Percentiles rank a stretch among this genome's conserved stretches.
phyloP scores from a whole-genome alignment of 1,284 basidiomycete genomes.

The Thelephora terrestris region DNA sequence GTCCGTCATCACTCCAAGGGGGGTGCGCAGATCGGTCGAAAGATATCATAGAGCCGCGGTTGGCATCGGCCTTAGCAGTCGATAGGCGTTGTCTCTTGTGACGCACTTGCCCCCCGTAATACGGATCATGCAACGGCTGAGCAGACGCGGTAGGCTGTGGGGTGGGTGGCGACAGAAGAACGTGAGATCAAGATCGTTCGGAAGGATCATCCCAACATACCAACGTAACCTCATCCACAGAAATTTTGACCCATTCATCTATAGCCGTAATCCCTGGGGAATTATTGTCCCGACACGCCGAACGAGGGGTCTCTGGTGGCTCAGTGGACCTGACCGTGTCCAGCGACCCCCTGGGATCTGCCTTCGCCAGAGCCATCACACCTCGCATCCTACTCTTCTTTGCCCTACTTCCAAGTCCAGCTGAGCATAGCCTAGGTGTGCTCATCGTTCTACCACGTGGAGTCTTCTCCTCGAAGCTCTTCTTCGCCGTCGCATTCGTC shows the following conservation, averaged over 20 bases:
- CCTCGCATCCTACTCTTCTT: neutral
- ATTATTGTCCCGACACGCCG: neutral
- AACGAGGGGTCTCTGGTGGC: neutral
- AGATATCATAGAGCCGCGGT: too few relatives aligned
- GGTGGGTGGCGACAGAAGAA: too few relatives aligned
- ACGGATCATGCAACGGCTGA: too few relatives aligned
- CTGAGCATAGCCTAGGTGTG: neutral
- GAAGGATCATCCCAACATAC: neutral
- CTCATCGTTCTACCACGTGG: neutral
- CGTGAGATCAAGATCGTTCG: too few relatives aligned
- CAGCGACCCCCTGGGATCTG: neutral
- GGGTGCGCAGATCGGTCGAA: too few relatives aligned
- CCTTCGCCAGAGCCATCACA: neutral
- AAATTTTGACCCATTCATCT: neutral
- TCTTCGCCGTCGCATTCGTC: neutral
- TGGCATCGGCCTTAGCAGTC: too few relatives aligned
- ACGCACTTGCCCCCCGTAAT: too few relatives aligned
- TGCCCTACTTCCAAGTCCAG: neutral
- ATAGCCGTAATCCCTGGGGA: neutral
- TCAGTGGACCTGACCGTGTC: neutral
- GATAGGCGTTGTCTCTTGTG: too few relatives aligned
- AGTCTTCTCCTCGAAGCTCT: neutral
- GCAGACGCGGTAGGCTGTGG: too few relatives aligned
- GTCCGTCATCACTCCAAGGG: neutral
- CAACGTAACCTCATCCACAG: neutral